Percentiles rank a stretch among this genome's conserved stretches.
These are phyloP conservation scores for Ensete glaucum DNA, from an alignment of 176 grass and related monocot genomes.

Conservation along the genomic window DNA sequence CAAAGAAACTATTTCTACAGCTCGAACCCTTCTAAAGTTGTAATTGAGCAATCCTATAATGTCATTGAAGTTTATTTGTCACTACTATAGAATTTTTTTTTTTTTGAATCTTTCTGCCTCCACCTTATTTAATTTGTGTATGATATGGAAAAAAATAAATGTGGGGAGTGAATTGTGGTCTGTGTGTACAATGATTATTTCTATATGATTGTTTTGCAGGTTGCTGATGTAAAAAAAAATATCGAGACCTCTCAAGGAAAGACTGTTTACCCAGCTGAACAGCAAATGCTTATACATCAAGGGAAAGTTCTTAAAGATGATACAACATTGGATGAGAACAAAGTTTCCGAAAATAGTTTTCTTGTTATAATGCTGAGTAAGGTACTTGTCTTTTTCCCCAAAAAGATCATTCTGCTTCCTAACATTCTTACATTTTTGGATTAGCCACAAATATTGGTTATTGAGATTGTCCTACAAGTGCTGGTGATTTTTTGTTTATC, in stretches of 20 bases:
- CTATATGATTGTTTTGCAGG: slow-evolving; percentile 30
- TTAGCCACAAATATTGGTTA: too few species aligned
- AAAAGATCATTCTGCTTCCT: too few species aligned
- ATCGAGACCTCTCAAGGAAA: slow-evolving; percentile 59
- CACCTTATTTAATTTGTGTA: not conserved
- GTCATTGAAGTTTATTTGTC: not conserved
- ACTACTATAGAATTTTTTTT: not conserved
- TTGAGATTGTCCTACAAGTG: too few species aligned
- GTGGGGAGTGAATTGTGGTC: too few species aligned
- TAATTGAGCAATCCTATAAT: too few species aligned
- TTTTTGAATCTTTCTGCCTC: not conserved
- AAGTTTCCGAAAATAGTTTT: slow-evolving; percentile 62
- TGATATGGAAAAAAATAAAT: not conserved
- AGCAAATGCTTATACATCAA: slow-evolving; percentile 82
- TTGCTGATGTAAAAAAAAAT: slow-evolving; percentile 57
- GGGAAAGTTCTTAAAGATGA: slow-evolving; percentile 68
- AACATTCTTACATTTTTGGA: too few species aligned
- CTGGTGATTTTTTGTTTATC: too few species aligned
- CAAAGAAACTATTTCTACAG: not conserved
- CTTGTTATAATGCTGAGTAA: slow-evolving; percentile 84
- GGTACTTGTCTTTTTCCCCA: slow-evolving; percentile 22
- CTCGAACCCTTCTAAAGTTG: not conserved
- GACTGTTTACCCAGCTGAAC: slow-evolving; percentile 60
- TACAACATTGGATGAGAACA: slow-evolving; percentile 64
- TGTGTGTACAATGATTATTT: not conserved